These are phyloP conservation scores for Rhodotorula sp. DNA, from an alignment of 1,284 basidiomycete species.

Conservation along the genomic window DNA sequence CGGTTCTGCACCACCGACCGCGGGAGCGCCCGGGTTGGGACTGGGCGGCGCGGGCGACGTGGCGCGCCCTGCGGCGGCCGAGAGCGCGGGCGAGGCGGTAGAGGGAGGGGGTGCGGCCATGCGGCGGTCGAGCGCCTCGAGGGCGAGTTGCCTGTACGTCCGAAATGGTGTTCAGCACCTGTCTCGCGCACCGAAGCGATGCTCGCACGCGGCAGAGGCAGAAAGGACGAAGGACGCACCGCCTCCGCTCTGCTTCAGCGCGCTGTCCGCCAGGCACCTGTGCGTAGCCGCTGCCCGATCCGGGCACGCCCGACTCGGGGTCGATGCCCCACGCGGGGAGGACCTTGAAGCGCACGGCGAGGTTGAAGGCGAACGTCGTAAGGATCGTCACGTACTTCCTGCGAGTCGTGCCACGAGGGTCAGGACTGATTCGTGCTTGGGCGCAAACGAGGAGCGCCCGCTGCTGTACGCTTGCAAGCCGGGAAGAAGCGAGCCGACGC, in stretches of 20 bases:
- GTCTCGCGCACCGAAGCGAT: constrained; percentile 58
- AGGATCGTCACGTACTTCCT: constrained; percentile 68
- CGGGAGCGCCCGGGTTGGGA: too few species aligned
- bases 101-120: constrained; percentile 50
- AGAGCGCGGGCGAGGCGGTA: background rate
- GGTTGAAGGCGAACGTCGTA: constrained; percentile 67
- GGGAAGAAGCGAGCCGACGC: constrained; percentile 46
- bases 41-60: too few species aligned
- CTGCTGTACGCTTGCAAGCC: too few species aligned
- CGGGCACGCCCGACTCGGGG: constrained; percentile 62
- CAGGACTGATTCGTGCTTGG: background rate
- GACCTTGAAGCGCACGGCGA: constrained; percentile 64
- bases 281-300: constrained; percentile 55
- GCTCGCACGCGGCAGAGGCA: background rate
- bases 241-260: constrained; percentile 87
- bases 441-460: background rate
- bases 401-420: constrained; percentile 5
- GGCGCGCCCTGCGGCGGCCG: too few species aligned
- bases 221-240: constrained; percentile 57
- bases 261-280: constrained; percentile 81
- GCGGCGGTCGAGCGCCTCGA: constrained; percentile 93
- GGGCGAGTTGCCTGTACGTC: constrained; percentile 60
- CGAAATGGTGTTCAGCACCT: constrained; percentile 40
- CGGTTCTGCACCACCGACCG: too few species aligned
- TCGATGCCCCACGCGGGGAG: constrained; percentile 72